Evolutionary conservation across 2,329 filamentous ascomycete genomes (phyloP).

Genomic region (Lachnellula suecica): DNA sequence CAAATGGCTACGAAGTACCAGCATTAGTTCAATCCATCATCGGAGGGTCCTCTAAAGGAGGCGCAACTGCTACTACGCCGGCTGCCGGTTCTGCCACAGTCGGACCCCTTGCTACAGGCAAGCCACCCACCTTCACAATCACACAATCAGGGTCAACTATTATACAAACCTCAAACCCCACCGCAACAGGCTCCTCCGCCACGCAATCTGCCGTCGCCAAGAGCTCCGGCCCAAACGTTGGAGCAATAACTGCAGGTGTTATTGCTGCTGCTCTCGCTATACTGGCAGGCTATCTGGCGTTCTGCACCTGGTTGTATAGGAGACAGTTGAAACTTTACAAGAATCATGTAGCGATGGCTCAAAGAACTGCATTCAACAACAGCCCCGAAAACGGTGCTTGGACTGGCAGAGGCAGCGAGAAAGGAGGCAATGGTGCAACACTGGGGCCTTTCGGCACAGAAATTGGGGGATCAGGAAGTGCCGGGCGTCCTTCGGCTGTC

Average conservation of each 20-base stretch:
- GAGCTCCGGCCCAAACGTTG: conserved; percentile 32
- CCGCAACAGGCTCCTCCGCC: conserved; percentile 8
- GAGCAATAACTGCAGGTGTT: conserved; percentile 48
- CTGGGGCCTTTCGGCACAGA: conserved; percentile 29
- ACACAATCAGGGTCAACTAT: conserved; percentile 50
- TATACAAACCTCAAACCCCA: conserved; percentile 35
- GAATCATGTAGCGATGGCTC: conserved; percentile 64
- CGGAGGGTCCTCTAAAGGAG: conserved; percentile 58
- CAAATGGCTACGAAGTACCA: conserved; percentile 67
- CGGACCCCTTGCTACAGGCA: conserved; percentile 71
- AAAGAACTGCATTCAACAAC: conserved; percentile 51
- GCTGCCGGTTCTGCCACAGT: conserved; percentile 59
- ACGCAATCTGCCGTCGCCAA: conserved; percentile 34
- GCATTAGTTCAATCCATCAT: conserved; percentile 60
- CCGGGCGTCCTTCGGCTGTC: conserved; percentile 8
- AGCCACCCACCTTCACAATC: conserved; percentile 67
- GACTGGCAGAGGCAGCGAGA: conserved; percentile 29
- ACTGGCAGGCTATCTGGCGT: conserved; percentile 63
- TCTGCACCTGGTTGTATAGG: conserved; percentile 72
- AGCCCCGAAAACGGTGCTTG: conserved; percentile 32
- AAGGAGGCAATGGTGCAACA: conserved; percentile 19
- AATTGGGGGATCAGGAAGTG: conserved; percentile 17
- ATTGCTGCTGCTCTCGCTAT: conserved; percentile 66
- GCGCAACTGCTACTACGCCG: conserved; percentile 66
- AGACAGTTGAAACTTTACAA: conserved; percentile 70